These are phyloP conservation scores for Brassica cretica DNA, from an alignment of 345 rosid genomes.

Conservation along the genomic window DNA sequence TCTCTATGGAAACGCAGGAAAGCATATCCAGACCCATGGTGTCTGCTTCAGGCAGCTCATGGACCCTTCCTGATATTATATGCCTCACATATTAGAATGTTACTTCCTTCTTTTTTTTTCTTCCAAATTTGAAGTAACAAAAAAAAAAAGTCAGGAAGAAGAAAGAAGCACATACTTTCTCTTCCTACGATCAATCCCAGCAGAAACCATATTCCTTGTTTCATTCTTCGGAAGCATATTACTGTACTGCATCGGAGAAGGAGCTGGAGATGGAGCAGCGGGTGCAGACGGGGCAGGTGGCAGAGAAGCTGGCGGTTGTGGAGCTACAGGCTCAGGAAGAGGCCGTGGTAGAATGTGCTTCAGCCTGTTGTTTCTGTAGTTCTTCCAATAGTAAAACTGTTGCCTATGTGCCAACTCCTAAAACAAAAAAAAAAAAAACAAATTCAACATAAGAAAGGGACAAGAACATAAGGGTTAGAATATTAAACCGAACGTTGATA, in stretches of 20 bases:
- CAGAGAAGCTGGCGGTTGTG: conserved; percentile 45
- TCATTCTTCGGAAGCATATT: conserved; percentile 66
- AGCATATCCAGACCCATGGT: not conserved
- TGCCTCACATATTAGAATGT: conserved; percentile 13
- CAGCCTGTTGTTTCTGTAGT: conserved; percentile 87
- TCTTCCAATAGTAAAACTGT: conserved; percentile 98
- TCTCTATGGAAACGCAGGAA: conserved; percentile 2
- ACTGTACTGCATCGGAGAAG: conserved; percentile 84
- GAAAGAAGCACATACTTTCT: conserved; percentile 60
- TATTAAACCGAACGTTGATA: not conserved
- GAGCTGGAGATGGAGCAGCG: conserved; percentile 61
- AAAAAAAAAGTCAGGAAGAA: conserved; percentile 16
- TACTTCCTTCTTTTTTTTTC: not conserved
- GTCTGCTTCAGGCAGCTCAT: conserved; percentile 27
- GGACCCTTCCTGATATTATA: conserved; percentile 37
- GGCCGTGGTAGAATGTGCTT: conserved; percentile 91
- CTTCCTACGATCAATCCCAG: conserved; percentile 77
- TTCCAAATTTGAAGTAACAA: no score
- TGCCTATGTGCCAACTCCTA: conserved; percentile 96
- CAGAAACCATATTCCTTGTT: conserved; percentile 47
- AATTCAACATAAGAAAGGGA: not conserved
- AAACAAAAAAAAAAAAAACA: not conserved
- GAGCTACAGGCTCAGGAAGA: conserved; percentile 78
- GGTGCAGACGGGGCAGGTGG: conserved; percentile 49
- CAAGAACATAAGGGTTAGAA: not conserved